A percentile compares a stretch with the other conserved stretches of the same genome.
Evolutionary conservation across 768 basidiomycete genomes (phyloP).

Genomic region (Lactifluus volemus): DNA sequence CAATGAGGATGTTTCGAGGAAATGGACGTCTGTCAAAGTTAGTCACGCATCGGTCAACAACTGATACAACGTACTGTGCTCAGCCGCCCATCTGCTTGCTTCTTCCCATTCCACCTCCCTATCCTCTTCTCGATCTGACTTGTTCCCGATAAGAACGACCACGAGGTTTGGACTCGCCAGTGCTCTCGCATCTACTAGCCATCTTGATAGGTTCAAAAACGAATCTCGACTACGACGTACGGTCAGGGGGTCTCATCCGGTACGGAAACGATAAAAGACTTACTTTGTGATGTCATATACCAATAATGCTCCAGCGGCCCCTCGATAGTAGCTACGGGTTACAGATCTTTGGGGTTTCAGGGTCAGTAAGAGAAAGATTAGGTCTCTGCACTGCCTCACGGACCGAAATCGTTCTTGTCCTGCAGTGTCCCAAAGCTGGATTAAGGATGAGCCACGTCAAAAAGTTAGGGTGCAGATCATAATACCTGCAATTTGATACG

Average conservation of each 20-base stretch:
- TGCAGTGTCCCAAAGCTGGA: conserved; percentile 91
- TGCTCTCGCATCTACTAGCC: conserved; percentile 91
- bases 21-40: conserved; percentile 64
- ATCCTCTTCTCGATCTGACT: conserved; percentile 90
- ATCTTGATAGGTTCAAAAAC: conserved; percentile 73
- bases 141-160: conserved; percentile 88
- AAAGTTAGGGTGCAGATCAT: conserved; percentile 17
- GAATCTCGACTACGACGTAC: conserved; percentile 61
- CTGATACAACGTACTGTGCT: conserved; percentile 59
- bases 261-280: conserved; percentile 30
- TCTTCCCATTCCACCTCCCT: conserved; percentile 94
- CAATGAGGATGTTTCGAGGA: conserved; percentile 87
- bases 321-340: conserved; percentile 93
- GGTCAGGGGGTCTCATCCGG: conserved; percentile 9
- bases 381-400: conserved; percentile 20
- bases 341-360: conserved; percentile 50
- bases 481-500: conserved; percentile 92
- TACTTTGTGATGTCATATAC: conserved; percentile 86
- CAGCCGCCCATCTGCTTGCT: conserved; percentile 91
- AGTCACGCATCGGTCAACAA: background rate
- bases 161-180: conserved; percentile 89
- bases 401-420: conserved; percentile 93
- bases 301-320: conserved; percentile 84
- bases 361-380: conserved; percentile 16
- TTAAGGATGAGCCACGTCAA: background rate